Conservation (phyloP, 805 yeast species). For the Candida lessepsii region DNA sequence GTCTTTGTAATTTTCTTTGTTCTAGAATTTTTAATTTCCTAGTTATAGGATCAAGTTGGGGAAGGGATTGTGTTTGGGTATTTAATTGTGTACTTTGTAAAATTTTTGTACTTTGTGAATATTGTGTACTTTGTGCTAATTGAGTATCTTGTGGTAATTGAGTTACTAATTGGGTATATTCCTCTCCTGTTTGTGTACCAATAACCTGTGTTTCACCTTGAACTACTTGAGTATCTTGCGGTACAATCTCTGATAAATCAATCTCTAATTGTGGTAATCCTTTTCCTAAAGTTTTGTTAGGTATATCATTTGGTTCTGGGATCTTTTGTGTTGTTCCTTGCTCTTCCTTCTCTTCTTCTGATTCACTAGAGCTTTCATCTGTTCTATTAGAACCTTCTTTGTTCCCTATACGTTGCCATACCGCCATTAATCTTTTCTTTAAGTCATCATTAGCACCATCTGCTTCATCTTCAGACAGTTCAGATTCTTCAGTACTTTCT, state of each 20-base stretch:
- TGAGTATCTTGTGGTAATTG: no score
- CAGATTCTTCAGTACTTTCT: background rate
- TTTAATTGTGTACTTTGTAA: background rate
- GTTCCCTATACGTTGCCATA: constrained; percentile 1
- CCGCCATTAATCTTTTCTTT: constrained; percentile 2
- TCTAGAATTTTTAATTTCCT: background rate
- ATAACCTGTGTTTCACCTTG: constrained; percentile 8
- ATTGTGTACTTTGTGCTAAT: background rate
- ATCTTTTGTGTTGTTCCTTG: background rate
- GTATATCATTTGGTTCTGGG: constrained; percentile 8
- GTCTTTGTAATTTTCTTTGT: constrained; percentile 5
- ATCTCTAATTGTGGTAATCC: constrained; percentile 34
- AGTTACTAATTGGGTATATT: no score
- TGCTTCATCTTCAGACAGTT: background rate
- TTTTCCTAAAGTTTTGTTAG: no score
- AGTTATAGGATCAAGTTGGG: constrained; percentile 1
- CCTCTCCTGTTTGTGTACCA: no score
- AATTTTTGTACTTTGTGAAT: constrained; percentile 3
- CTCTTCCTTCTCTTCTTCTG: background rate
- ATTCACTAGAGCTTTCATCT: background rate
- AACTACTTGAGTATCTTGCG: constrained; percentile 5
- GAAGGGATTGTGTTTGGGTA: background rate
- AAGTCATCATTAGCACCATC: background rate
- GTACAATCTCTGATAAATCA: constrained; percentile 17
- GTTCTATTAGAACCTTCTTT: background rate